Base-by-base conservation (phyloP, 345 rosid genomes). In the Salix udensis region DNA sequence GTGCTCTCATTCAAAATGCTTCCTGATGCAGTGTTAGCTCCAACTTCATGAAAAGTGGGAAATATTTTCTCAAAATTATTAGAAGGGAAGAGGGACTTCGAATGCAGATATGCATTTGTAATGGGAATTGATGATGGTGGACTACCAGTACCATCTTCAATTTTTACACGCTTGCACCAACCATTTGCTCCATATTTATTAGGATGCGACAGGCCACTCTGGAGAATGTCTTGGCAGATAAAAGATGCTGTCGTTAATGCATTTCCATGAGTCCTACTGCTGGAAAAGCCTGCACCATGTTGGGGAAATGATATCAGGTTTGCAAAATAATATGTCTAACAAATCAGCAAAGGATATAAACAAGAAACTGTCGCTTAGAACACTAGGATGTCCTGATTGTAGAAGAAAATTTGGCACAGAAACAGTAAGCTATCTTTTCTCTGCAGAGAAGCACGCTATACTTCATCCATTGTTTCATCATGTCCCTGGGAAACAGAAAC, bases 161-260 rank as follows among this genome's bases (percentile, higher is more conserved):
- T 75, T 84, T 89, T 89, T 80, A 88, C 39, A 6, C 48, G 83
- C 74, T 82, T 85, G 80, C 77, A 82, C 81, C 84, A 78, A 71
- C 90, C 82, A 67, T 82, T 82, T 16, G 83, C 42, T 65, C 82
- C 86, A 80, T 80, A 82, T 66, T 74, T 88, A 72, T 79, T 87
- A 52, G 83, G 77, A 80, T 88, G 76, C 60, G 84, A 60, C 62
- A 79, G 74, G 71, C 71, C 81, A 48, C 76, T 55, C 1, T 90
- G 86, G 42, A 88, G 85, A 55, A 85, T 61, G 60, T 89, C 92
- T 78, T 86, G 87, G 85, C 90, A 88, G 65, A 88, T 81, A 67
- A 91, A 87, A 50, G 91, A 86, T 65, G 94, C 31, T 75, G 82
- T 55, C 26, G 76, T 61, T 34, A 82, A 79, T 55, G 80, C 70